Base-by-base conservation (phyloP, 2,329 filamentous ascomycete genomes). In the Scedosporium dehoogii region DNA sequence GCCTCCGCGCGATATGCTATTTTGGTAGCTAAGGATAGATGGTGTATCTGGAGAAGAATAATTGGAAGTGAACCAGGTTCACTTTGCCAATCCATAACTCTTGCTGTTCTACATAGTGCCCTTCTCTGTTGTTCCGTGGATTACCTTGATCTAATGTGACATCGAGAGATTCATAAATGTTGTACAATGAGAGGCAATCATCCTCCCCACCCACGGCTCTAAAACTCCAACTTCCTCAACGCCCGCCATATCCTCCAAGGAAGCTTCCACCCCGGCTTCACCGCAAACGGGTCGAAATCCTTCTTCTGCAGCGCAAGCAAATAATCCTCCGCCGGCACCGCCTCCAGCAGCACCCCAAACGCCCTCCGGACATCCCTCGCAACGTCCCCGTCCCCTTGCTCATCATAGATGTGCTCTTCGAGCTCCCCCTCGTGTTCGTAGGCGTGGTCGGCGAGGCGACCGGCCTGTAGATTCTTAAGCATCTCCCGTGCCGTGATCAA, bases 401-500 rank as follows among this genome's bases (percentile, higher is more conserved):
- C 68, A 18, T 71, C 65, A 66, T 85, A 83, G 2, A 78, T 70
- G 68, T 85, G 82, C 44, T 89, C 90, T n/a, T 64, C 53, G 59
- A 86, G 86, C 70, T 96, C 91, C 33, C 86, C 84, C 6, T 48
- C 62, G 70, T 97, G 90, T 75, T 97, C 93, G 72, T 93, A 97
- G 4, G 90, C 91, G 72, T 97, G 93, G 0, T 88, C 91, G 0
- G 90, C 84, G 58, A 85, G 86, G 67, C 88, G 76, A 1, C 92
- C 91, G 3, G 85, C 86, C 61, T 85, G 85, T 21, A 96, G 76
- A 69, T 90, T 91, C 70, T 86, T 87, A 64, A 97, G 74, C 92
- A 99, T 96, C 72, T 96, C 91, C 64, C 92, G 81, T 1, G 90
- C 93, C 0, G 93, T 97, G 67, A 97, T 96, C 41, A 99, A 79